These are phyloP conservation scores for Candida boidinii DNA, from an alignment of 805 yeast genomes.

Conservation along the genomic window DNA sequence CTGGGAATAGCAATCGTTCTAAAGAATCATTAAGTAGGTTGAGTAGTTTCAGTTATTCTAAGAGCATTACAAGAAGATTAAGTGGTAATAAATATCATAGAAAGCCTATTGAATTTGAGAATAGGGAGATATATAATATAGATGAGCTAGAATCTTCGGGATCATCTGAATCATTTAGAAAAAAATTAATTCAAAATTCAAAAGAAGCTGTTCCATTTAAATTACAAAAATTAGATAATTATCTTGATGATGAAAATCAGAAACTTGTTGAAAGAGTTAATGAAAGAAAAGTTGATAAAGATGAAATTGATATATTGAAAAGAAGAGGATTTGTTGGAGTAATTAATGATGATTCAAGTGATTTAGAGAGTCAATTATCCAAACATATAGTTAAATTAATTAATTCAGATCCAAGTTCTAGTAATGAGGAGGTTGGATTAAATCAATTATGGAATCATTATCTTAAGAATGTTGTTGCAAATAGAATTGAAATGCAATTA, in stretches of 20 bases:
- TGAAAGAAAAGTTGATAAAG: not conserved
- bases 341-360: too few relatives aligned
- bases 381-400: not conserved
- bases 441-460: constrained; percentile 20
- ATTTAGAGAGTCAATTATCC: too few relatives aligned
- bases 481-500: constrained; percentile 20
- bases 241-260: constrained; percentile 1
- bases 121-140: not conserved
- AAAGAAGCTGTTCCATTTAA: not conserved
- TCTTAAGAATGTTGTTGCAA: constrained; percentile 14
- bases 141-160: not conserved
- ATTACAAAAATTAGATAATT: constrained; percentile 1
- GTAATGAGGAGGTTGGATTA: constrained; percentile 6
- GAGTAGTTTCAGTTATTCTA: too few relatives aligned
- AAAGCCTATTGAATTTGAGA: not conserved
- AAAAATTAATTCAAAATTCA: not conserved
- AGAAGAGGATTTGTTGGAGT: not conserved
- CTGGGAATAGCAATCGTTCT: too few relatives aligned
- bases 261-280: not conserved
- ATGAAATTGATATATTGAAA: not conserved
- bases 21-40: too few relatives aligned
- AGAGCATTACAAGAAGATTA: too few relatives aligned
- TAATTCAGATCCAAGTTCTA: not conserved
- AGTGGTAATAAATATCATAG: too few relatives aligned
- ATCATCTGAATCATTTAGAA: not conserved